Conservation (phyloP, 345 rosid genomes). For the Arabis hirsuta region DNA sequence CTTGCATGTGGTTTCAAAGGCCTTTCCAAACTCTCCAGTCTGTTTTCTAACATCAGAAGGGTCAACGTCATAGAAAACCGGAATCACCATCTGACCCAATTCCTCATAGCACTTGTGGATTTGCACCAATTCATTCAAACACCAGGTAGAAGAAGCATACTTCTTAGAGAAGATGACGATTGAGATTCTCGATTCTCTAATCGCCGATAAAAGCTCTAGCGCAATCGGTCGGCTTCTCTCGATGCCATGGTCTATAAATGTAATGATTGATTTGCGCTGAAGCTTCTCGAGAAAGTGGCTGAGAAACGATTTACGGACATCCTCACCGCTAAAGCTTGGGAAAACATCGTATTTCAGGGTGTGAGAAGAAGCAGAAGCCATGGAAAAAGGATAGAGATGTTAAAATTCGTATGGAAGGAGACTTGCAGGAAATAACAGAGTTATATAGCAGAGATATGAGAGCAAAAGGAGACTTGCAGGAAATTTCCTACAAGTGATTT, state of each 20-base stretch:
- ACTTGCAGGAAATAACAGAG: no score
- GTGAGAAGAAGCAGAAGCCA: neutral
- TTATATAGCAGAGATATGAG: no score
- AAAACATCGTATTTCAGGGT: neutral
- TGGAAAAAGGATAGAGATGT: no score
- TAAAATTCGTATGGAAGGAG: no score
- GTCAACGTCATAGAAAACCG: constrained; percentile 10
- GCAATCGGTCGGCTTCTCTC: neutral
- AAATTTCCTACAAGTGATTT: no score
- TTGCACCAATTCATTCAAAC: neutral
- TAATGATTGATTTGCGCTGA: neutral
- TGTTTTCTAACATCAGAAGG: constrained; percentile 18
- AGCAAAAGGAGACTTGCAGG: no score
- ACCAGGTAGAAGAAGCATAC: neutral
- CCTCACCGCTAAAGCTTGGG: neutral
- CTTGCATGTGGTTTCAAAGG: neutral
- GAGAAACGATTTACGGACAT: neutral
- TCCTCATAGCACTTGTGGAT: neutral
- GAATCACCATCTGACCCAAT: neutral
- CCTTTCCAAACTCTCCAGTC: neutral
- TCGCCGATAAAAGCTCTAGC: neutral
- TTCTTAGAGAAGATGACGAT: constrained; percentile 4
- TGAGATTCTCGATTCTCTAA: neutral
- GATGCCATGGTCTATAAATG: neutral
- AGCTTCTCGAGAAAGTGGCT: neutral